Conservation (phyloP, 805 yeast species). For the Spathaspora boniae region DNA sequence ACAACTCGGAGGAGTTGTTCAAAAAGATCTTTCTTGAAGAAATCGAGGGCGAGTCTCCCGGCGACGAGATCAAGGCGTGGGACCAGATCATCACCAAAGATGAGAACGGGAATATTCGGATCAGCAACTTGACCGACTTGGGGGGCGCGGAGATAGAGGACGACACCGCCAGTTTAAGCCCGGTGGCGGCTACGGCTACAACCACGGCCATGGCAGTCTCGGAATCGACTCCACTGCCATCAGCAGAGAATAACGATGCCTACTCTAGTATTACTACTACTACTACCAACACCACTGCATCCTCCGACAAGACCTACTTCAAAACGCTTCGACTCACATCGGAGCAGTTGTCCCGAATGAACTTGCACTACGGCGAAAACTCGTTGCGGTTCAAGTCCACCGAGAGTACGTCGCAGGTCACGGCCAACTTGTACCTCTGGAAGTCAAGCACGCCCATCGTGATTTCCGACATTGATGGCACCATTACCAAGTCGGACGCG, state of each 20-base stretch:
- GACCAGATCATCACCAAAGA: slow-evolving; percentile 48
- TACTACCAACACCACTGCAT: slow-evolving; percentile 10
- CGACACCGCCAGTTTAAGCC: slow-evolving; percentile 53
- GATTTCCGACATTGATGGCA: slow-evolving; percentile 96
- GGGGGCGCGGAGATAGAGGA: slow-evolving; percentile 45
- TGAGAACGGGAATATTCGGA: slow-evolving; percentile 63
- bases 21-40: slow-evolving; percentile 75
- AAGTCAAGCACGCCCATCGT: slow-evolving; percentile 81
- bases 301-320: slow-evolving; percentile 48
- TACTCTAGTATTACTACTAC: slow-evolving; percentile 1
- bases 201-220: slow-evolving; percentile 48
- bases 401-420: slow-evolving; percentile 74
- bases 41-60: slow-evolving; percentile 27
- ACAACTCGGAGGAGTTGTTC: slow-evolving; percentile 71
- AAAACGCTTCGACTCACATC: slow-evolving; percentile 88
- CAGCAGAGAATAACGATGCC: too few relatives aligned
- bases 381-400: slow-evolving; percentile 75
- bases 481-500: slow-evolving; percentile 96
- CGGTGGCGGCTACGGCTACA: slow-evolving; percentile 21
- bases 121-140: slow-evolving; percentile 30
- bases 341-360: slow-evolving; percentile 75
- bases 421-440: slow-evolving; percentile 80
- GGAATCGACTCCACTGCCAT: not conserved
- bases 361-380: slow-evolving; percentile 76
- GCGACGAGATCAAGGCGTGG: slow-evolving; percentile 23